These are phyloP conservation scores for Pseudisothecium myosuroides DNA, from an alignment of 225 moss, liverwort and hornwort genomes.

Conservation along the genomic window DNA sequence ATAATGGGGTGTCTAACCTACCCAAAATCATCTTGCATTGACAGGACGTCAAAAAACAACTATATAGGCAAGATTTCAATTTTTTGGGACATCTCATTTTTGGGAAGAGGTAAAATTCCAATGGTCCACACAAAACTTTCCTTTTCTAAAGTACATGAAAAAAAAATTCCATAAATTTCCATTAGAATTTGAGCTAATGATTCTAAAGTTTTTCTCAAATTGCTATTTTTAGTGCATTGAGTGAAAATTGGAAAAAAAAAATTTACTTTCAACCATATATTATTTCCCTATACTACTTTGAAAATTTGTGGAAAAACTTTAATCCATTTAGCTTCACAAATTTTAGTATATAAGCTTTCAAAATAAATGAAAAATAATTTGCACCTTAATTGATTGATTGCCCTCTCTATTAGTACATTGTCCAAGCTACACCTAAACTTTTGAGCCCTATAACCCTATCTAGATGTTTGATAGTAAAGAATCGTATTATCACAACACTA, in stretches of 20 bases:
- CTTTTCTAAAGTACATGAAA: too few relatives aligned
- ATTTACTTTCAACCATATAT: not conserved
- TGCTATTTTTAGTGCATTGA: too few relatives aligned
- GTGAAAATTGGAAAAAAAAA: accelerated
- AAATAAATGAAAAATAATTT: too few relatives aligned
- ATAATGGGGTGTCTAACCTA: not conserved
- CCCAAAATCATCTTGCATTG: not conserved
- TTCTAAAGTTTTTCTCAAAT: not conserved
- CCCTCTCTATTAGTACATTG: not conserved
- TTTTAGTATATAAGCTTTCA: too few relatives aligned
- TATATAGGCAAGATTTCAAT: not conserved
- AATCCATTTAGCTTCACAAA: accelerated
- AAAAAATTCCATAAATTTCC: not conserved
- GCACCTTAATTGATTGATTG: too few relatives aligned
- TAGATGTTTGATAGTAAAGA: accelerated
- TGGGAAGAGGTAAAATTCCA: not conserved
- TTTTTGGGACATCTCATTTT: not conserved
- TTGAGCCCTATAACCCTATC: not conserved
- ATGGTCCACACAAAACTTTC: too few relatives aligned
- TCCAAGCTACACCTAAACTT: not conserved
- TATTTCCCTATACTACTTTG: not conserved
- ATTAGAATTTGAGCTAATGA: not conserved
- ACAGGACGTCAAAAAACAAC: not conserved
- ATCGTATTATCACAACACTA: not conserved
- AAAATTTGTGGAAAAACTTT: not conserved